Base-by-base conservation (phyloP, 202 grass and related monocot species). In the Cymbopogon flexuosus region DNA sequence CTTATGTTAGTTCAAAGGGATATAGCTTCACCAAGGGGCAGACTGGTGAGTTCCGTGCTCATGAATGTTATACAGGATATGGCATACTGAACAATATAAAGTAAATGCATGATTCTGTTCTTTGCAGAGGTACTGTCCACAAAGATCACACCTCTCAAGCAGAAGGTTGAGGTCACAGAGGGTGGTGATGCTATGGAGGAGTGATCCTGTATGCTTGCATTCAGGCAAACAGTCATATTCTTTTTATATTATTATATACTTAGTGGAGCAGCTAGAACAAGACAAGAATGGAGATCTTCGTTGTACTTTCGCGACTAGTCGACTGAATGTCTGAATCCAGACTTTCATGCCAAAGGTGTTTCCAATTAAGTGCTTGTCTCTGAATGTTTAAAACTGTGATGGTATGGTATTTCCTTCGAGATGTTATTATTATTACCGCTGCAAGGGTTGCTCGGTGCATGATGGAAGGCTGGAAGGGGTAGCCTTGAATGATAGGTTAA, bases 131-230 rank as follows among this genome's bases (percentile, higher is more conserved):
- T 95, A 54, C 80, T 99, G 68, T 88, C 87, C 31, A 85, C 92
- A 41, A 95, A 91, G 77, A 90, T 96, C 59, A 96, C 84, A 62
- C 86, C 56, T 33, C 79, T 96, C 35, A 92, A 90, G 49, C 73
- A 37, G 5, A 95, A 83, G 84, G 84, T 82, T 58, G 90, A 81
- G 74, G 81, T 68, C 2, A 1, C 76, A 0, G 92, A 90, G 27
- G 88, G 77, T 3, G 85, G 77, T 18, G 96, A 99, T 83, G 87
- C 88, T 8, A 99, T 99, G 92, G 96, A 99, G 75, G 92, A 96
- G 84, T 97, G 68, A 99, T 87, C 33, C 52, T 49, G 13, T 15
- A 47, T 73, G 36, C 40, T 60, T 86, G 58, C 63, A 79, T 84
- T 73, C 8, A 24, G 72, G 40, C 56, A 62, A 63, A 42, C 24